phyloP scores from a whole-genome alignment of 768 basidiomycete species.

The Naematelia encephala region DNA sequence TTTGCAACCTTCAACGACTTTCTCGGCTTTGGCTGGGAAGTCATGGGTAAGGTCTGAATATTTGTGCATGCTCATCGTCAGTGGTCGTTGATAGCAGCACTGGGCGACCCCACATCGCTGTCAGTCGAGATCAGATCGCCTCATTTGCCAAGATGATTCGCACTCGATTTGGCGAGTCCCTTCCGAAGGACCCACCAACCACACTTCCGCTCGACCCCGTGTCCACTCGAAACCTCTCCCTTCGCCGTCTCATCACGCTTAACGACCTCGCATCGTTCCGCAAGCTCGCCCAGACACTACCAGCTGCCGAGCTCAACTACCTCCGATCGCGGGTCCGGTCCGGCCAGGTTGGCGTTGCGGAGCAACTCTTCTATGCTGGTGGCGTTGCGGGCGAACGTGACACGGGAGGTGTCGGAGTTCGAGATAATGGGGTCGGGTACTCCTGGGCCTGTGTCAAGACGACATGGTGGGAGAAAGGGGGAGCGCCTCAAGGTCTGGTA shows the following conservation, averaged over 20 bases:
- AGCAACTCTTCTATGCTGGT: slow-evolving; percentile 42
- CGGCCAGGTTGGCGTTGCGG: slow-evolving; percentile 35
- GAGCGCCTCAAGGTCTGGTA: slow-evolving; percentile 28
- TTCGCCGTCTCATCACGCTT: slow-evolving; percentile 41
- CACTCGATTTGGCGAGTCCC: slow-evolving; percentile 40
- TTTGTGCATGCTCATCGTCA: slow-evolving; percentile 5
- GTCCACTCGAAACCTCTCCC: slow-evolving; percentile 33
- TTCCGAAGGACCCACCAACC: slow-evolving; percentile 42
- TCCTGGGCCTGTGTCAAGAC: slow-evolving; percentile 43
- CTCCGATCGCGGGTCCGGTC: slow-evolving; percentile 32
- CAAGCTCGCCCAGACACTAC: slow-evolving; percentile 44
- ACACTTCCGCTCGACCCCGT: slow-evolving; percentile 31
- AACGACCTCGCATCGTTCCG: slow-evolving; percentile 43
- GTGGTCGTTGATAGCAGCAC: slow-evolving; percentile 40
- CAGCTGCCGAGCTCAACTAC: slow-evolving; percentile 44
- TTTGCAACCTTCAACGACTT: slow-evolving; percentile 48
- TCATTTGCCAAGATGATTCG: slow-evolving; percentile 50
- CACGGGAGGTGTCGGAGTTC: slow-evolving; percentile 20
- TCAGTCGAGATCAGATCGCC: slow-evolving; percentile 42
- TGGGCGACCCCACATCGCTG: slow-evolving; percentile 39
- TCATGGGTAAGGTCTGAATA: slow-evolving; percentile 35
- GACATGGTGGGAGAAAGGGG: slow-evolving; percentile 50
- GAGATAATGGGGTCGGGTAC: slow-evolving; percentile 40
- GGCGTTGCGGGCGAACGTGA: slow-evolving; percentile 15
- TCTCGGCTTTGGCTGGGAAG: slow-evolving; percentile 48